Evolutionary conservation across 768 basidiomycete genomes (phyloP).

Genomic region (Pulveroboletus sp.): DNA sequence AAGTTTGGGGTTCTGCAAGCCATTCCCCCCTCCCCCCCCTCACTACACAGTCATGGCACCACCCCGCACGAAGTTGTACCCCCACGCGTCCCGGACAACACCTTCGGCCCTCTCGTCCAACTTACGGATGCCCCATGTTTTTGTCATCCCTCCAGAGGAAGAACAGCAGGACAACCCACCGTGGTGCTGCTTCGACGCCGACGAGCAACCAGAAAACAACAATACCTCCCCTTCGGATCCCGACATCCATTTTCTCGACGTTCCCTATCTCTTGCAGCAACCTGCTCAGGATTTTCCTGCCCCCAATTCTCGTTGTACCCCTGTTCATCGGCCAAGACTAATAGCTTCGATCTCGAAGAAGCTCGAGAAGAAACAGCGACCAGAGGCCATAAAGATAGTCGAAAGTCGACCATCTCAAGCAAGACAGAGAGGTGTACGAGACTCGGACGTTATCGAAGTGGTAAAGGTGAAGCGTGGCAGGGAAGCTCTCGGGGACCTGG

Average conservation of each 20-base stretch:
- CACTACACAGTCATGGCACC: slow-evolving; percentile 10
- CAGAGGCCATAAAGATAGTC: slow-evolving; percentile 23
- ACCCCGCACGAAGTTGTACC: slow-evolving; percentile 8
- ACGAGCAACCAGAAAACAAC: slow-evolving; percentile 24
- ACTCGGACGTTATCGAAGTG: slow-evolving; percentile 53
- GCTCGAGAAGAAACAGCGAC: slow-evolving; percentile 30
- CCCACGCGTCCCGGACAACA: slow-evolving; percentile 15
- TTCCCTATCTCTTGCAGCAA: slow-evolving; percentile 24
- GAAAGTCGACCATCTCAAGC: slow-evolving; percentile 15
- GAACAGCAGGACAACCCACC: slow-evolving; percentile 43
- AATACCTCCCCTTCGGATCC: slow-evolving; percentile 12
- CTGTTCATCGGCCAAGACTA: slow-evolving; percentile 7
- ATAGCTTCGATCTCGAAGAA: slow-evolving; percentile 14
- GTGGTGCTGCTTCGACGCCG: slow-evolving; percentile 56
- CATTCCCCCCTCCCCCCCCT: not conserved
- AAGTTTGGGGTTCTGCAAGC: slow-evolving; percentile 7
- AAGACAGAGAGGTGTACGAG: slow-evolving; percentile 35
- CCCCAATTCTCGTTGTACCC: slow-evolving; percentile 3
- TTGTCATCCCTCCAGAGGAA: slow-evolving; percentile 56
- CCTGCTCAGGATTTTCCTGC: slow-evolving; percentile 2
- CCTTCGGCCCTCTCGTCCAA: not conserved
- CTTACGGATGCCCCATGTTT: slow-evolving; percentile 44
- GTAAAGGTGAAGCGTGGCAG: slow-evolving; percentile 48
- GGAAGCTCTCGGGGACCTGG: slow-evolving; percentile 18
- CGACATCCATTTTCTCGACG: slow-evolving; percentile 33